These are phyloP conservation scores for Aspergillus heteromorphus DNA, from an alignment of 495 filamentous ascomycete genomes.

Conservation along the genomic window DNA sequence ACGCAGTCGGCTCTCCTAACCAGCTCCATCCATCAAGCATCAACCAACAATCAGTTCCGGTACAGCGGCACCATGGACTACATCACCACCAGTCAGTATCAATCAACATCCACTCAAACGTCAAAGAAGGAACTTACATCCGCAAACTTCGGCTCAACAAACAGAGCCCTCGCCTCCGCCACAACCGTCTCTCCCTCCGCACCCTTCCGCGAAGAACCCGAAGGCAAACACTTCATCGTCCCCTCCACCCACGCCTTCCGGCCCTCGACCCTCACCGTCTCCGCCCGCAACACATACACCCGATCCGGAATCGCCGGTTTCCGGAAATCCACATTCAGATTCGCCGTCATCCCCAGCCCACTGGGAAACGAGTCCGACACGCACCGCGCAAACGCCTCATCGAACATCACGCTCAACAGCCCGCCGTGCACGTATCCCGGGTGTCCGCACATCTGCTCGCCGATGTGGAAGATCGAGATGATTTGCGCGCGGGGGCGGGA, in stretches of 20 bases:
- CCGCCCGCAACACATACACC: conserved; percentile 58
- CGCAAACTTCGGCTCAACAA: conserved; percentile 81
- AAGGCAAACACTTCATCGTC: conserved; percentile 24
- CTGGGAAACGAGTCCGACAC: conserved; percentile 35
- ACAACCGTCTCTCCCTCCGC: conserved; percentile 51
- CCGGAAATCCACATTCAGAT: conserved; percentile 58
- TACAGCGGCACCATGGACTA: conserved; percentile 40
- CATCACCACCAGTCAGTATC: conserved; percentile 1
- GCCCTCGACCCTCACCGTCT: conserved; percentile 37
- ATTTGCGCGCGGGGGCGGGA: conserved; percentile 14
- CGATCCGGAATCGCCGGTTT: conserved; percentile 54
- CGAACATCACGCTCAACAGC: conserved; percentile 34
- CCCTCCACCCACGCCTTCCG: conserved; percentile 41
- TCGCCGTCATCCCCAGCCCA: conserved; percentile 55
- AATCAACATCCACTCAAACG: neutral
- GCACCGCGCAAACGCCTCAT: conserved; percentile 39
- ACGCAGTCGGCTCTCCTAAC: neutral
- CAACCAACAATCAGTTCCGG: conserved; percentile 13
- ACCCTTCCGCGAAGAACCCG: conserved; percentile 5
- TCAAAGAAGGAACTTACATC: conserved; percentile 48
- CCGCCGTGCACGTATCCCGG: conserved; percentile 39
- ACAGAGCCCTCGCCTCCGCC: conserved; percentile 74
- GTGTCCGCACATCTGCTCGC: conserved; percentile 32
- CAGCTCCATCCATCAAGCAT: neutral
- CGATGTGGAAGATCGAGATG: conserved; percentile 35